Evolutionary conservation across 345 rosid species (phyloP), one percentile per base, ranked within the genome.

Genomic region (sweet orange (Citrus sinensis)): DNA sequence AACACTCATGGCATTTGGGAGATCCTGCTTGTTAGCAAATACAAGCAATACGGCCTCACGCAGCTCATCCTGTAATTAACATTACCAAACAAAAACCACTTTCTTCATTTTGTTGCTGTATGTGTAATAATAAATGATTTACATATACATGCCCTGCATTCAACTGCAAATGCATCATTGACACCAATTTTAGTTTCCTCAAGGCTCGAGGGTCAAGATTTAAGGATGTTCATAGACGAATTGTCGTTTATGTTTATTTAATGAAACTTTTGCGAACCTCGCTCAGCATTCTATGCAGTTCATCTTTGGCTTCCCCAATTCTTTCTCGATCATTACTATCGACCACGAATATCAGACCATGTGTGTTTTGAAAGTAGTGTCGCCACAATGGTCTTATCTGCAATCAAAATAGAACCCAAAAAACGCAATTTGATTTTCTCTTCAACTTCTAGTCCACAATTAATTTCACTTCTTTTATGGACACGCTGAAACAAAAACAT

Each of bases 11-110:
- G 91, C 91, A 77, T 85, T 90, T 14, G 95, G 91, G 78, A 91
- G 89, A 79, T 91, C 95, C 79, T 89, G 92, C 84, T 91, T 91
- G 75, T 91, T 91, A 1, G 95, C 93, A 67, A 91, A 90, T 55
- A 89, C 90, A n/a, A 90, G 92, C 58, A 89, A 71, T 10, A 78
- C 78, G 20, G 92, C 90, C 9, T 80, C 87, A 0, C 88, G 86
- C 10, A 91, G 84, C 76, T 89, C 93, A 1, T 84, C 87, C 93
- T 89, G 79, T 58, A 85, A 10, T 46, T 46, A 4, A 11, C 17
- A 13, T 13, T 4, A 19, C 30, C 4, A 3, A 30, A 46, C 17
- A 6, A 19, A 32, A 25, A 58, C 16, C 24, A 65, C 55, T 30
- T 4, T 29, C 1, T 70, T 29, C 24, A 69, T 24, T 51, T 19